These are phyloP conservation scores for Samsoniella hepiali DNA, from an alignment of 2,329 filamentous ascomycete genomes.

Conservation along the genomic window DNA sequence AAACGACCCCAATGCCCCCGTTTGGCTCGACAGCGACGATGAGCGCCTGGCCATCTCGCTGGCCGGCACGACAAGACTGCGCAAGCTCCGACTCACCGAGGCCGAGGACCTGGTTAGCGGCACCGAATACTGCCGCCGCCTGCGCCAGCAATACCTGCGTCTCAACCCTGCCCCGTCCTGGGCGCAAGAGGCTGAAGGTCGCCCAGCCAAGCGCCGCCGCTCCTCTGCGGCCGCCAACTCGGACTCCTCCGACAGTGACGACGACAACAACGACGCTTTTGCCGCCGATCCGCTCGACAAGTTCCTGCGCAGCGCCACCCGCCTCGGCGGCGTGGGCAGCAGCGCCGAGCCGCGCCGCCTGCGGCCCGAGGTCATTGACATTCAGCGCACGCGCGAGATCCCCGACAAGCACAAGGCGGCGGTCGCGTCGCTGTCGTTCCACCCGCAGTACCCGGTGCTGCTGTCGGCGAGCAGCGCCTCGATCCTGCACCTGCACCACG, in stretches of 20 bases:
- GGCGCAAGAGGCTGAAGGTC: conserved; percentile 51
- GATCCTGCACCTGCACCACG: conserved; percentile 83
- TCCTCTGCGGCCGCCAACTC: conserved; percentile 41
- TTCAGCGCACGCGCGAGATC: conserved; percentile 85
- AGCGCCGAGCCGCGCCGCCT: conserved; percentile 63
- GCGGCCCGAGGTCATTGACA: conserved; percentile 83
- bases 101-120: conserved; percentile 84
- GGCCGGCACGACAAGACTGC: conserved; percentile 67
- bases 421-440: conserved; percentile 82
- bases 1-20: conserved; percentile 46
- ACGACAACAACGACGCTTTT: conserved; percentile 56
- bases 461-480: conserved; percentile 85
- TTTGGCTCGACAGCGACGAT: conserved; percentile 96
- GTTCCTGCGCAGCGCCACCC: conserved; percentile 71
- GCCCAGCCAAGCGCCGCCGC: conserved; percentile 49
- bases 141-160: conserved; percentile 72
- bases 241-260: conserved; percentile 46
- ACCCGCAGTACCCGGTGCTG: conserved; percentile 82
- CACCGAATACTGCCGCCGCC: conserved; percentile 74
- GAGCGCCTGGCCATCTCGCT: conserved; percentile 83
- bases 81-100: conserved; percentile 78
- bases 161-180: conserved; percentile 60
- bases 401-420: conserved; percentile 73
- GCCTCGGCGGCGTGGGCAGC: conserved; percentile 54
- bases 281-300: conserved; percentile 73